phyloP scores from a whole-genome alignment of 164 flowering plant genomes.

The Nymphaea thermarum region DNA sequence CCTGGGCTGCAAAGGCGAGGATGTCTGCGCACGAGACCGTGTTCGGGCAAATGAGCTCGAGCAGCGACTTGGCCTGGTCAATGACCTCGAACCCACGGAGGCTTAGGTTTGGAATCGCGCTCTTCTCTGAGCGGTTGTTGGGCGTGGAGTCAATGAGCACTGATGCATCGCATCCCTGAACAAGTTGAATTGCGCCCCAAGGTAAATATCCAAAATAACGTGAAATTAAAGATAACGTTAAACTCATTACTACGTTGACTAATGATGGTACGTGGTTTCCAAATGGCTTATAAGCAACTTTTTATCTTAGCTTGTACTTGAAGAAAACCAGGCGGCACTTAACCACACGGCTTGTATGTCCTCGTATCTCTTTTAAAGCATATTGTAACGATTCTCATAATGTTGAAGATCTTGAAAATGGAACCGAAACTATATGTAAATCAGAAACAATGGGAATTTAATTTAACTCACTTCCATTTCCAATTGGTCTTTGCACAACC shows the following conservation, averaged over 20 bases:
- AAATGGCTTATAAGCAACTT: too few relatives aligned
- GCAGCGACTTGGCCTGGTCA: constrained; percentile 15
- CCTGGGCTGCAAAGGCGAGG: constrained; percentile 9
- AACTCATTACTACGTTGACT: too few relatives aligned
- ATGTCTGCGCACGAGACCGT: constrained; percentile 10
- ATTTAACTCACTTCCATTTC: too few relatives aligned
- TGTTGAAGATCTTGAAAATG: too few relatives aligned
- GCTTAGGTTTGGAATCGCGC: constrained; percentile 9
- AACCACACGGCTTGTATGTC: background rate
- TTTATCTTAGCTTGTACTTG: too few relatives aligned
- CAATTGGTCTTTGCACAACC: too few relatives aligned
- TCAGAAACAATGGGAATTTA: too few relatives aligned
- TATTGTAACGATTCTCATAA: too few relatives aligned
- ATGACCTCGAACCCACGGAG: constrained; percentile 34
- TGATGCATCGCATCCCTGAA: constrained; percentile 2
- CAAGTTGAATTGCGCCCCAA: background rate
- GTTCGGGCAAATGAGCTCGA: constrained; percentile 5
- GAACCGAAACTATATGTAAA: too few relatives aligned
- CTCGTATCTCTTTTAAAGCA: background rate
- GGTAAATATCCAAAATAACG: too few relatives aligned
- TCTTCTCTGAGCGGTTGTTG: background rate
- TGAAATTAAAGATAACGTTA: background rate
- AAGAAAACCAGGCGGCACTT: too few relatives aligned
- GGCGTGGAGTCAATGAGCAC: constrained; percentile 1
- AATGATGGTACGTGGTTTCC: too few relatives aligned